Base-by-base conservation (phyloP, 78 protist species). In the Goniomonas avonlea region DNA sequence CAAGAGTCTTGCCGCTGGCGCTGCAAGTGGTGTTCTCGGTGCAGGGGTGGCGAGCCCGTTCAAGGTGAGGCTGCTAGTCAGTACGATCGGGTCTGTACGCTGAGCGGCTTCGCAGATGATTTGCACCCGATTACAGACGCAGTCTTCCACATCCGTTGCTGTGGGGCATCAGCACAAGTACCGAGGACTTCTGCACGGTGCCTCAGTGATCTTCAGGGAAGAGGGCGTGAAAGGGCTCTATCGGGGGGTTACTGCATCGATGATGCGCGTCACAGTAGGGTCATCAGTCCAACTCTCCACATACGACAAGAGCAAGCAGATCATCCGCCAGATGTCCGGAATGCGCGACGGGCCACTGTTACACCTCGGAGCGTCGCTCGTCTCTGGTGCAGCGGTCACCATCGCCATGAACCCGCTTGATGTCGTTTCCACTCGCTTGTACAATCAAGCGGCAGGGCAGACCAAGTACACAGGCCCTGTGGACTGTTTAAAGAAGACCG, bases 351-450 rank as follows among this genome's bases (percentile, higher is more conserved):
- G 80, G 4, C n/a, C 55, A n/a, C 82, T 18, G 25, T 31, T 43
- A 4, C 82, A 77, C 29, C 58, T 77, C 5, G 11, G 17, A 5
- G 23, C 39, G 20, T n/a, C 40, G 1, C 3, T 77, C 25, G 1
- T 77, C 3, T 50, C 76, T 1, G 82, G 82, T 9, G 4, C 25
- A 11, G 2, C 37, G 5, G 68, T 77, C 17, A 34, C 70, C 7
- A 21, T 77, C 17, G 32, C 48, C 40, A 69, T 80, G 55, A 80
- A 63, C 43, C 76, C 77, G 39, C 50, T 66, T 66, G 85, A 82
- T 27, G 85, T 82, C 21, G 80, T 82, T 8, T 55, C 76, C n/a
- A 82, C 85, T 1, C 71, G 85, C 50, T 23, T 82, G 60, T 82
- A 82, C 60, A 70, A 61, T 29, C 84, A 80, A 70, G n/a, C n/a